Conservation (phyloP, 179 eudicot species). For the Amaranthus tricolor region DNA sequence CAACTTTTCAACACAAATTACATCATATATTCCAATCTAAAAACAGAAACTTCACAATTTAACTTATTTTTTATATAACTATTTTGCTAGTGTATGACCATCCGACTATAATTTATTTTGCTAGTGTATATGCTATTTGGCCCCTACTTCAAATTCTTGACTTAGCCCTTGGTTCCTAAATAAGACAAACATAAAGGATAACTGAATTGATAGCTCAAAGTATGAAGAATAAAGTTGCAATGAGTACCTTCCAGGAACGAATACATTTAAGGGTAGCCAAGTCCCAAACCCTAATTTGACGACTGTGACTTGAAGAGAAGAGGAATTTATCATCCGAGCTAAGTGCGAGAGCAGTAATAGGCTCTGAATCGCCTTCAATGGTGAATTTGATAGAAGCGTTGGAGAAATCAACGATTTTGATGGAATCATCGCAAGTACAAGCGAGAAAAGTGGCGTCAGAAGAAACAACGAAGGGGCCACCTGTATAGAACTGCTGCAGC, state of each 20-base stretch:
- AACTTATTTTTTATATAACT: too few relatives aligned
- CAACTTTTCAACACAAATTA: too few relatives aligned
- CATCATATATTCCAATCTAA: too few relatives aligned
- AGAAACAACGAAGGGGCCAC: conserved; percentile 78
- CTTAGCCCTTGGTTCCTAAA: neutral
- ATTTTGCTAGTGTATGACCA: too few relatives aligned
- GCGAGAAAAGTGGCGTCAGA: conserved; percentile 75
- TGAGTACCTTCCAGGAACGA: conserved; percentile 88
- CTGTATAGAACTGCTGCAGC: conserved; percentile 76
- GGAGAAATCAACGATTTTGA: conserved; percentile 73
- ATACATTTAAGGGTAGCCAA: conserved; percentile 62
- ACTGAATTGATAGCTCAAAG: neutral
- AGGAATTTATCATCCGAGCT: conserved; percentile 63
- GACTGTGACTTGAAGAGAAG: conserved; percentile 72
- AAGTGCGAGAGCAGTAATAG: conserved; percentile 68
- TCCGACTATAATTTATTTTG: too few relatives aligned
- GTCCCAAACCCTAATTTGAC: conserved; percentile 94
- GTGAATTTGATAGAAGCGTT: conserved; percentile 66
- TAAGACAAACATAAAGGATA: neutral
- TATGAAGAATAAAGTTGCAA: neutral
- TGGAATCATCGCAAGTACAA: conserved; percentile 73
- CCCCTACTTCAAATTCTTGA: neutral
- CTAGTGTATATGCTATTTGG: too few relatives aligned
- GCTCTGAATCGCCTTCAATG: conserved; percentile 77
- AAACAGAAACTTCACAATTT: too few relatives aligned